Evolutionary conservation across 1,284 basidiomycete species (phyloP), one percentile per base, ranked within the genome.

Genomic region (Sanguinoderma infundibulare): DNA sequence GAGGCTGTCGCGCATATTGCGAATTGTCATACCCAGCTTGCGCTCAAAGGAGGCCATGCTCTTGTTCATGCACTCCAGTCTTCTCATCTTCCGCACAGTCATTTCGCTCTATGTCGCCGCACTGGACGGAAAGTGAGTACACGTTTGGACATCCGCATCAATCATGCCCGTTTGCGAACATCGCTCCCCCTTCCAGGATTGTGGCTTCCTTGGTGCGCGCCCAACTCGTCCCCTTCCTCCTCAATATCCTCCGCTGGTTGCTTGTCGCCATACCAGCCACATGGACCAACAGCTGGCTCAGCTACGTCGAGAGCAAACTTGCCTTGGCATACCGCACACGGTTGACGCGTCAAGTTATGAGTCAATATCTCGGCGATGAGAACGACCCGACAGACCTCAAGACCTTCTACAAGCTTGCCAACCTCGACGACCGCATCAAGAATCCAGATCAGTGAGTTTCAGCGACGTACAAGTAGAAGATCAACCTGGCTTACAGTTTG

Each of bases 221-320:
- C 9, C 87, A 92, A 72, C 89, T 94, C 6, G 71, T 83, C 12
- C 82, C 90, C 55, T 98, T 98, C 79, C 82, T 96, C 55, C 78
- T 85, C 62, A 95, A 98, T 66, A 95, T 99, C 62, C 78, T 91
- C 24, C 86, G 89, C 60, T 99, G 97, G 97, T 83, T 98, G 51
- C 79, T 94, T 15, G 91, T 98, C 38, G 96, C 96, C n/a, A 87
- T 98, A 55, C 95, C 95, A 0, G 95, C 95, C 1, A 98, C 96
- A 30, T 97, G 96, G 85, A 96, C 94, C 32, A 99, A 99, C 74
- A 95, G 94, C 66, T 97, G 96, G 93, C 84, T 98, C 53, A 91
- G 90, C 67, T 98, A 94, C 73, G 85, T 98, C 17, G 96, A 98
- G 75, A 95, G 89, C 74, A 97, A 98, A 76, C 85, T 99, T 14